A percentile compares a stretch with the other conserved stretches of the same genome.
Conservation (phyloP, 352 stramenopile species). For the Blastocystis sp. region DNA sequence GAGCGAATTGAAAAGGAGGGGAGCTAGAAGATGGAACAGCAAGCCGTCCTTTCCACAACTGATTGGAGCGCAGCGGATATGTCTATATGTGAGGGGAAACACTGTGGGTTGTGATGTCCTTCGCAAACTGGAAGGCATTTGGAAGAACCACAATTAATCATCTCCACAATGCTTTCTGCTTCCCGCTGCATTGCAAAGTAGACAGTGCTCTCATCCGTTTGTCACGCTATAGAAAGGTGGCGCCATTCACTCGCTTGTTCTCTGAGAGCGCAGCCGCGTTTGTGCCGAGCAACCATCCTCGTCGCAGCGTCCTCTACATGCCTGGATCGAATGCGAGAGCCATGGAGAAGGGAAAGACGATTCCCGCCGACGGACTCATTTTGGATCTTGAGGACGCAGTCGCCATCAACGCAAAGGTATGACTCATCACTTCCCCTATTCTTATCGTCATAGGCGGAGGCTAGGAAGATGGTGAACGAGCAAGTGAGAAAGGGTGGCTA, state of each 20-base stretch:
- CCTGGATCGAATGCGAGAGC: slow-evolving; percentile 74
- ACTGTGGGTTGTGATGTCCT: too few species aligned
- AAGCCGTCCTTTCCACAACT: too few species aligned
- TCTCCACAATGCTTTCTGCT: not conserved
- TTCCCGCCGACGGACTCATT: slow-evolving; percentile 77
- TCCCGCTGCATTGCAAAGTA: not conserved
- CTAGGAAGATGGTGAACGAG: slow-evolving; percentile 72
- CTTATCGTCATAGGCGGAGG: slow-evolving; percentile 67
- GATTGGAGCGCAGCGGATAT: too few species aligned
- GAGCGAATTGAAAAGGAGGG: too few species aligned
- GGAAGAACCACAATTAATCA: too few species aligned
- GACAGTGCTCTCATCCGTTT: not conserved
- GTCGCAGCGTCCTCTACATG: slow-evolving; percentile 76
- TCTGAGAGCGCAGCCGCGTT: slow-evolving; percentile 16
- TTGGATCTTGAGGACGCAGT: slow-evolving; percentile 79
- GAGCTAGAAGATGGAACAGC: too few species aligned
- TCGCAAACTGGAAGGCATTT: too few species aligned
- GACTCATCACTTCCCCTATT: not conserved
- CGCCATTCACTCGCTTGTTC: slow-evolving; percentile 7
- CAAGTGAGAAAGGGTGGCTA: slow-evolving; percentile 75
- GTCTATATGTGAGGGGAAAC: too few species aligned
- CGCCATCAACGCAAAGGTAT: slow-evolving; percentile 75
- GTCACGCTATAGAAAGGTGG: not conserved
- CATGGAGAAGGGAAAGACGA: slow-evolving; percentile 75
- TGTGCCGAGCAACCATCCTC: slow-evolving; percentile 58